Percentiles rank a stretch among this genome's conserved stretches.
Evolutionary conservation across 192 early-diverging fungal genomes (phyloP).

Genomic region (Linnemannia elongata): DNA sequence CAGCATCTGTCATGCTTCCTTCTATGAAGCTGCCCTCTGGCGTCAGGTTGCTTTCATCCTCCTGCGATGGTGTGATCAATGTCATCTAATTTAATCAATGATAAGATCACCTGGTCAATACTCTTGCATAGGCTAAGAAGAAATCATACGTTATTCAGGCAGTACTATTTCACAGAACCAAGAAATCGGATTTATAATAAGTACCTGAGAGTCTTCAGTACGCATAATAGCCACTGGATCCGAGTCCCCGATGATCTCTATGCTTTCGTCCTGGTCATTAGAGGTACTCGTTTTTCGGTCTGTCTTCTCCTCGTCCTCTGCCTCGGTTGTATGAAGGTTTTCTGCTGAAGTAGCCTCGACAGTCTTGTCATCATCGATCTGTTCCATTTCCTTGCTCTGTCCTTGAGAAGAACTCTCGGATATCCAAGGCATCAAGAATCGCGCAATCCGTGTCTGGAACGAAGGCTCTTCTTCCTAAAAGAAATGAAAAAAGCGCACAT

Average conservation of each 20-base stretch:
- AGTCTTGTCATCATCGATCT: not conserved
- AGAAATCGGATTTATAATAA: not conserved
- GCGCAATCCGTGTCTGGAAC: not conserved
- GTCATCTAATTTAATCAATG: constrained; percentile 7
- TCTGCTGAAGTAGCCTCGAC: not conserved
- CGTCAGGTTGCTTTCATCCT: not conserved
- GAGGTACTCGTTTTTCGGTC: not conserved
- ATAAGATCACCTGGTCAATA: not conserved
- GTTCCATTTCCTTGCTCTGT: not conserved
- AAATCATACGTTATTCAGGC: too few relatives aligned
- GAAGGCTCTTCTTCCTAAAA: not conserved
- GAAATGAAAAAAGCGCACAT: not conserved
- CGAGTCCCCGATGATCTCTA: not conserved
- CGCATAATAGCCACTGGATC: not conserved
- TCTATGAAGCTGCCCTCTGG: not conserved
- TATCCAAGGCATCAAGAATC: not conserved
- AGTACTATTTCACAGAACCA: too few relatives aligned
- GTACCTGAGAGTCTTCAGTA: not conserved
- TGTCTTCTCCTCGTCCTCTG: not conserved
- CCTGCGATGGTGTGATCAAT: constrained; percentile 13
- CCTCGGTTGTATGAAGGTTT: not conserved
- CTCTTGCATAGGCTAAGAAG: not conserved
- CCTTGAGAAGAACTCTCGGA: not conserved
- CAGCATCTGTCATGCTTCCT: not conserved
- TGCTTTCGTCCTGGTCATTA: not conserved